A percentile compares a stretch with the other conserved stretches of the same genome.
Conservation (phyloP, 768 basidiomycete species). For the Rubroboletus satanas region DNA sequence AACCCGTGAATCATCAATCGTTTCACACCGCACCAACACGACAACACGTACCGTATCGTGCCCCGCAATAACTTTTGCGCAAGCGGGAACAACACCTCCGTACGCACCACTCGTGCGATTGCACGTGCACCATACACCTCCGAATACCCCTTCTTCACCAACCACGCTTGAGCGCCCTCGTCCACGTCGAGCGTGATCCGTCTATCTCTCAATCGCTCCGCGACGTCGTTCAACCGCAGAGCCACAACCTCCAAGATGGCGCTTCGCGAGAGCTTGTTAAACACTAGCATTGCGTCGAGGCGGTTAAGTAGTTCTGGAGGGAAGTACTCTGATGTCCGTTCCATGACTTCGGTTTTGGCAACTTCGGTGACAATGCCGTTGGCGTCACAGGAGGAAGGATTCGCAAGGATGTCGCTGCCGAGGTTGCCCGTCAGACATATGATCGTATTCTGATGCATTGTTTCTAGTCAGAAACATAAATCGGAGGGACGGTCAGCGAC, state of each 20-base stretch:
- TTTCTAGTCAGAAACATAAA: background rate
- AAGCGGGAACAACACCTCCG: conserved; percentile 76
- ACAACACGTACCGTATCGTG: conserved; percentile 56
- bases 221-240: conserved; percentile 72
- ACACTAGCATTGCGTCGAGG: conserved; percentile 81
- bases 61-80: conserved; percentile 78
- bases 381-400: conserved; percentile 54
- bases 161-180: conserved; percentile 56
- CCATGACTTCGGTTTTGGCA: conserved; percentile 65
- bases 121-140: conserved; percentile 84
- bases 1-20: background rate
- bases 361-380: conserved; percentile 61
- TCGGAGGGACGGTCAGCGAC: background rate
- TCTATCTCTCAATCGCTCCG: conserved; percentile 56
- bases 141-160: conserved; percentile 77
- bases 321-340: conserved; percentile 75
- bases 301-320: conserved; percentile 89
- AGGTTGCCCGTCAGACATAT: conserved; percentile 89
- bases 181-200: conserved; percentile 73
- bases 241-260: conserved; percentile 78
- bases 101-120: conserved; percentile 81
- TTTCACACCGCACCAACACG: background rate
- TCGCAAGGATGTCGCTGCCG: conserved; percentile 74
- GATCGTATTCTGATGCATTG: conserved; percentile 68
- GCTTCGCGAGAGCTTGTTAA: conserved; percentile 78